Evolutionary conservation across 108 stramenopile genomes (phyloP), one percentile per base, ranked within the genome.

Genomic region (Cyclotella kingstonii): DNA sequence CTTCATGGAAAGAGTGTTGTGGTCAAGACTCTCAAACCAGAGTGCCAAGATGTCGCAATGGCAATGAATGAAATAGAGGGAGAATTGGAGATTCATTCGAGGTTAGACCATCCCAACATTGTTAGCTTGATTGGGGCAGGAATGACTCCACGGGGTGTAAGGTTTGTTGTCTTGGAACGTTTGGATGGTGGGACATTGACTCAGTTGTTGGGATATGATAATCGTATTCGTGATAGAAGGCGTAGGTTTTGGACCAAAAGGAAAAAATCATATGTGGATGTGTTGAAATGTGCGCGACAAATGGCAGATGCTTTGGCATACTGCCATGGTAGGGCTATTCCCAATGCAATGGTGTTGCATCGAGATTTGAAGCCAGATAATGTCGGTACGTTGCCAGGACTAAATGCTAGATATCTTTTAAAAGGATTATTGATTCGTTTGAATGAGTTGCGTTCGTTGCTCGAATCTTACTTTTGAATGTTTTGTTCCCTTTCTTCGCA

Each of bases 61-160:
- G 93, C 93, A 11, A 90, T 94, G 27, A 91, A 88, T 66, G 93
- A 94, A 70, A 94, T 94, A 33, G 93, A 94, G 73, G 83, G 81
- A 3, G 93, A 94, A 44, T 70, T 94, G 29, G 54, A 70, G 10
- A 76, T 94, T 42, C 93, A 94, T 56, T 66, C 88, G 15, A 63
- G 84, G 54, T 63, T 94, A 47, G 73, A 88, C 31, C 90, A 94
- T 77, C 64, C 74, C 22, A 86, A 88, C 50, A 81, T 94, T 74
- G 86, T 87, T 22, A 63, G 51, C 25, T 58, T 94, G 46, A 72
- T 91, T 44, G 93, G 93, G 39, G 90, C 93, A 14, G 93, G 93
- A 28, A 74, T 71, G 38, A 91, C 90, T 0, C 81, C 83, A 12
- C 84, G 87, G 22, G 85, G 86, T 8, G 85, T 87, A 8, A 70